Evolutionary conservation across 2,329 filamentous ascomycete genomes (phyloP).

Genomic region (Clonostachys rhizophaga): DNA sequence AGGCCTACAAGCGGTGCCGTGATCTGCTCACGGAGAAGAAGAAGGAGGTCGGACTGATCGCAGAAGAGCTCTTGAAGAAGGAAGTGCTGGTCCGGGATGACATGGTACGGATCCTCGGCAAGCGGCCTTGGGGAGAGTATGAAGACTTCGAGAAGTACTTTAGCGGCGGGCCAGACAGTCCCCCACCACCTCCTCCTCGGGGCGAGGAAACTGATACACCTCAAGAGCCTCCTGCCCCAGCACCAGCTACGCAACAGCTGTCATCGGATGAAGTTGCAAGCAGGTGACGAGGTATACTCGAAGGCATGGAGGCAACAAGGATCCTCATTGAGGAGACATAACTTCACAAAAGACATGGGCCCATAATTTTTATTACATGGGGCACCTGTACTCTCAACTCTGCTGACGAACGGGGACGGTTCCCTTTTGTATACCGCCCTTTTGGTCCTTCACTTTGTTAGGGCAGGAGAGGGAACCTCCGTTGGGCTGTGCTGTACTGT

Average conservation of each 20-base stretch:
- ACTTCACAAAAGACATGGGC: too few relatives aligned
- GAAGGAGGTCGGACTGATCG: constrained; percentile 80
- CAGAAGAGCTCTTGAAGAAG: constrained; percentile 88
- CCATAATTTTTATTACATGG: too few relatives aligned
- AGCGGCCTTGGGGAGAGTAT: constrained; percentile 74
- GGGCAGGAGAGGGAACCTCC: too few relatives aligned
- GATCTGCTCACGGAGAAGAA: constrained; percentile 82
- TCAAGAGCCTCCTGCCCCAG: constrained; percentile 23
- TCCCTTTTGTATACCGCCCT: too few relatives aligned
- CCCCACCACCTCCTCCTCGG: constrained; percentile 49
- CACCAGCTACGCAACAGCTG: constrained; percentile 28
- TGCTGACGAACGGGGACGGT: too few relatives aligned
- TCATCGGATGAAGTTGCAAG: background rate
- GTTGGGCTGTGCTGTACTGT: background rate
- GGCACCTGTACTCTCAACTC: too few relatives aligned
- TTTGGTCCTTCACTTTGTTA: too few relatives aligned
- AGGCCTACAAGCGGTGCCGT: constrained; percentile 88
- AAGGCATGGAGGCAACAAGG: too few relatives aligned
- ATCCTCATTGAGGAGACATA: too few relatives aligned
- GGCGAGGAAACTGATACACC: constrained; percentile 35
- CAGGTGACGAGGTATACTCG: background rate
- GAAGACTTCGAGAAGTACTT: constrained; percentile 97
- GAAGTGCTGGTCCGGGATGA: constrained; percentile 90
- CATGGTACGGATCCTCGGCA: constrained; percentile 82
- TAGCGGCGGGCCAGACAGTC: constrained; percentile 51